Percentiles rank a stretch among this genome's conserved stretches.
Evolutionary conservation across 345 rosid genomes (phyloP).

Genomic region (Pistacia atlantica): DNA sequence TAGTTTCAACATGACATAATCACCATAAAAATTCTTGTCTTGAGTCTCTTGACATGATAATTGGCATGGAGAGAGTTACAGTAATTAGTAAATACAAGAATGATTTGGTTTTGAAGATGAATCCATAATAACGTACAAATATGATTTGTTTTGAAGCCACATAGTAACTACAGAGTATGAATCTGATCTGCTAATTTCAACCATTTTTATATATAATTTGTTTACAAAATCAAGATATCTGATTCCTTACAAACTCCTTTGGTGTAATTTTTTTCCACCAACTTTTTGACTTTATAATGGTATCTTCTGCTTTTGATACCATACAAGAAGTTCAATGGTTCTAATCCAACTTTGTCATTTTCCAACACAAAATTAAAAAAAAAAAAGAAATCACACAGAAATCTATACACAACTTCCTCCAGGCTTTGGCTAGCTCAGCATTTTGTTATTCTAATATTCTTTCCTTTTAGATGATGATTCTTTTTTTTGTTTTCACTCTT

Average conservation of each 20-base stretch:
- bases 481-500: not conserved
- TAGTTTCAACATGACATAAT: not conserved
- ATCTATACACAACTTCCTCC: constrained; percentile 21
- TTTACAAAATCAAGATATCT: constrained; percentile 25
- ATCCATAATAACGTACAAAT: not conserved
- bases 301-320: constrained; percentile 27
- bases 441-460: constrained; percentile 7
- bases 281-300: constrained; percentile 27
- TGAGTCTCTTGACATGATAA: not conserved
- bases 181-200: constrained; percentile 12
- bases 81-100: too few relatives aligned
- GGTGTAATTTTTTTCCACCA: constrained; percentile 10
- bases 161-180: constrained; percentile 7
- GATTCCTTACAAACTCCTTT: constrained; percentile 13
- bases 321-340: constrained; percentile 24
- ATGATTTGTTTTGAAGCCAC: not conserved
- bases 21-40: not conserved
- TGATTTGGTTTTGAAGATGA: not conserved
- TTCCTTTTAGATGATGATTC: not conserved
- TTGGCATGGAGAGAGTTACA: not conserved
- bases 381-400: constrained; percentile 14
- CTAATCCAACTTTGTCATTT: constrained; percentile 22
- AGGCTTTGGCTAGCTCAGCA: constrained; percentile 12
- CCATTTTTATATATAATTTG: constrained; percentile 8
- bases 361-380: not conserved